Evolutionary conservation across 2,329 filamentous ascomycete species (phyloP).

Genomic region (Penicillium freii): DNA sequence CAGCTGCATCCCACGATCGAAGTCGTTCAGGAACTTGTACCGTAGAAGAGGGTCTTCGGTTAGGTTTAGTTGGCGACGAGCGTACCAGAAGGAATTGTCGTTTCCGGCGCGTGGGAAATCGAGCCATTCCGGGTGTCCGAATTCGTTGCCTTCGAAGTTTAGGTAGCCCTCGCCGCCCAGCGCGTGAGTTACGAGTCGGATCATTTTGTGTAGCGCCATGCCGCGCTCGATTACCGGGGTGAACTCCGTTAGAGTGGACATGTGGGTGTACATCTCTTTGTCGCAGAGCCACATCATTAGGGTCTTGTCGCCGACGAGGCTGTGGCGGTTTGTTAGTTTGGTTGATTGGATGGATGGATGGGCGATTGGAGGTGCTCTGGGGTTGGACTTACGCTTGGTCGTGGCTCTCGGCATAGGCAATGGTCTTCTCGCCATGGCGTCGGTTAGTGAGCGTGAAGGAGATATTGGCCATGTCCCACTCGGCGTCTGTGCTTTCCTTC

Average conservation of each 20-base stretch:
- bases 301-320: constrained; percentile 92
- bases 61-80: constrained; percentile 88
- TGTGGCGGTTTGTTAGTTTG: constrained; percentile 36
- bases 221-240: constrained; percentile 88
- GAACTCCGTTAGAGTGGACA: constrained; percentile 80
- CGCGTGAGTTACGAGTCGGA: constrained; percentile 84
- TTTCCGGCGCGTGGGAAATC: constrained; percentile 96
- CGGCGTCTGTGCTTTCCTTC: constrained; percentile 85
- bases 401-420: constrained; percentile 95
- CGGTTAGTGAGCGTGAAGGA: constrained; percentile 87
- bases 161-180: constrained; percentile 95
- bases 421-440: constrained; percentile 94
- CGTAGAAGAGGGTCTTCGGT: constrained; percentile 81
- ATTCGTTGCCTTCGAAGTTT: constrained; percentile 98
- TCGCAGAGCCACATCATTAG: constrained; percentile 98
- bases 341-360: neutral
- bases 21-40: constrained; percentile 89
- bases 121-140: constrained; percentile 97
- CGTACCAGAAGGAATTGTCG: constrained; percentile 90
- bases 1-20: constrained; percentile 87
- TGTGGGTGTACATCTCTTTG: constrained; percentile 95
- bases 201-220: constrained; percentile 95
- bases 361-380: neutral
- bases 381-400: constrained; percentile 81
- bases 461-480: constrained; percentile 87